These are phyloP conservation scores for Pichia sp. DNA, from an alignment of 1,139 yeast species.

Conservation along the genomic window DNA sequence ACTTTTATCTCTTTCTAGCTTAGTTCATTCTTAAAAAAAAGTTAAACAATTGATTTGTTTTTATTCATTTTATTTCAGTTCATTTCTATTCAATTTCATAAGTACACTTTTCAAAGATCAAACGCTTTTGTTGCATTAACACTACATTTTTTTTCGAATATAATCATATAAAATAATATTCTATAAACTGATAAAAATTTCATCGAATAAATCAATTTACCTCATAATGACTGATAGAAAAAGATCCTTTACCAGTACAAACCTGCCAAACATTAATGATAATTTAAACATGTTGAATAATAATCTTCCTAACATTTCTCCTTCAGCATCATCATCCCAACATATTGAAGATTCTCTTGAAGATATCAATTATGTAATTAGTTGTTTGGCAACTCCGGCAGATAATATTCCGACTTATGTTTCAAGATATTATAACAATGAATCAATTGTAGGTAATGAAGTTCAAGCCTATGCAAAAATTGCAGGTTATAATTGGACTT, in stretches of 20 bases:
- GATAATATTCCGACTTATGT: slow-evolving; percentile 46
- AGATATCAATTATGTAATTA: slow-evolving; percentile 47
- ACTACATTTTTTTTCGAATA: background rate
- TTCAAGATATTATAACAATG: slow-evolving; percentile 46
- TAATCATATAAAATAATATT: background rate
- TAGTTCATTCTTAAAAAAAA: background rate
- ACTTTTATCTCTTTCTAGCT: background rate
- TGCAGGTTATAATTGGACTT: slow-evolving; percentile 93
- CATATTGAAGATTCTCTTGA: slow-evolving; percentile 44
- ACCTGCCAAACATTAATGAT: background rate
- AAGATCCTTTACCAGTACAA: background rate
- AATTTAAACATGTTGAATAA: background rate
- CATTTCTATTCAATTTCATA: background rate
- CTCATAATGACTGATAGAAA: slow-evolving; percentile 7
- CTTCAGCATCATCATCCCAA: background rate
- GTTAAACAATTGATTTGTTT: background rate
- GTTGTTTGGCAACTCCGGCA: slow-evolving; percentile 40
- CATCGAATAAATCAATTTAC: background rate
- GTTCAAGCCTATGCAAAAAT: slow-evolving; percentile 95
- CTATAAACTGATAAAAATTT: background rate
- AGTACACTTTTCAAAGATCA: background rate
- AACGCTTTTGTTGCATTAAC: background rate
- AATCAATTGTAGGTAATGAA: slow-evolving; percentile 68
- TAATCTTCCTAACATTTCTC: background rate
- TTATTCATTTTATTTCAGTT: background rate